Conservation (phyloP, 2,329 filamentous ascomycete species). For the Alternaria metachromatica region DNA sequence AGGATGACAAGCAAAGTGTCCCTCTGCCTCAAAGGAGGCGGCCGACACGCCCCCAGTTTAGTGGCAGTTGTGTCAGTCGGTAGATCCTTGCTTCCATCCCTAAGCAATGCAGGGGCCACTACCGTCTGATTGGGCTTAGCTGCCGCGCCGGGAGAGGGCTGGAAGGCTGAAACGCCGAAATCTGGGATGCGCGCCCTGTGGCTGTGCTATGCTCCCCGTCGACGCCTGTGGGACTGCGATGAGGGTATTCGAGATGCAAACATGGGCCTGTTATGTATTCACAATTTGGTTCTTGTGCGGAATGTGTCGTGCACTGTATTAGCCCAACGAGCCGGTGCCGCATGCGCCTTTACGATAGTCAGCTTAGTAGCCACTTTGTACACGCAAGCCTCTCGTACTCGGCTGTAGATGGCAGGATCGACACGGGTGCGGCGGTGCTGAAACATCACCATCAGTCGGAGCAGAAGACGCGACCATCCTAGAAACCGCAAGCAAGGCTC, state of each 20-base stretch:
- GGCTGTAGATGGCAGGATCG: constrained; percentile 2
- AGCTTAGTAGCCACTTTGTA: constrained; percentile 3
- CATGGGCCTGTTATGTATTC: not conserved
- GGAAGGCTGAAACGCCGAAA: not conserved
- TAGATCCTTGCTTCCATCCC: not conserved
- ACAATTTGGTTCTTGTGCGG: not conserved
- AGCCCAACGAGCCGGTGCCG: not conserved
- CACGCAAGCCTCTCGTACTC: constrained; percentile 14
- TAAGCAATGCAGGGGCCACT: not conserved
- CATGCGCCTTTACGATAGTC: constrained; percentile 2
- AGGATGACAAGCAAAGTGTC: not conserved
- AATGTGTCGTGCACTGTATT: not conserved
- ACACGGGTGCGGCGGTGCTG: not conserved
- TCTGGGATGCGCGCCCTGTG: not conserved
- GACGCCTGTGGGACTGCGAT: not conserved
- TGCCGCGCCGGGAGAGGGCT: not conserved
- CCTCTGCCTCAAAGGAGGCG: not conserved
- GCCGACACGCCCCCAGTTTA: constrained; percentile 1
- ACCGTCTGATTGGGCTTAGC: not conserved
- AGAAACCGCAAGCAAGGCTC: not conserved
- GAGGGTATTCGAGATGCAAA: not conserved
- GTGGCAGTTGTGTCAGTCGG: constrained; percentile 1
- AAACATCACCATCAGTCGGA: not conserved
- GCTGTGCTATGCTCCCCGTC: not conserved
- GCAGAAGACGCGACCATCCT: not conserved